Conservation (phyloP, 169 alveolate species). For the Babesia ovis region DNA sequence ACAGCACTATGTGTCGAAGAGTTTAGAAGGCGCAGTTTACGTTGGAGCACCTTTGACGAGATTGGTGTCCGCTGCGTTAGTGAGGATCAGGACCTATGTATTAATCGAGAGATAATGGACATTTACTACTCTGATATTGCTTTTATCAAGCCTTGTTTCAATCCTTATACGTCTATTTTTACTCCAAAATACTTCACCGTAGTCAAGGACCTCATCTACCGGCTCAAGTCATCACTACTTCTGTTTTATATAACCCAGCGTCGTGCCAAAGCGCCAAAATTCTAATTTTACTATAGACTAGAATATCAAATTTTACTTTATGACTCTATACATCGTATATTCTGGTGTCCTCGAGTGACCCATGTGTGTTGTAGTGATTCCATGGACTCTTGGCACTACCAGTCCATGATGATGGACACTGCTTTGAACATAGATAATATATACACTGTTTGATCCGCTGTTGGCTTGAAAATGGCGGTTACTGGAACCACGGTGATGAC, state of each 20-base stretch:
- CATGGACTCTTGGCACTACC: neutral
- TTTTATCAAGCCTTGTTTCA: neutral
- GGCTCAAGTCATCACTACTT: slow-evolving; percentile 17
- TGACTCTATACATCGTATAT: no score
- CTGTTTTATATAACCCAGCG: slow-evolving; percentile 22
- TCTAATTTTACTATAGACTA: no score
- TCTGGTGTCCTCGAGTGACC: no score
- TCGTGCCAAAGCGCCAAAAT: neutral
- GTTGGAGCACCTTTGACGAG: slow-evolving; percentile 31
- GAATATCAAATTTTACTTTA: no score
- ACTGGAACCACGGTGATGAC: slow-evolving; percentile 12
- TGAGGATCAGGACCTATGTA: slow-evolving; percentile 19
- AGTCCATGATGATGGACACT: neutral
- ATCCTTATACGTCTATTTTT: slow-evolving; percentile 48
- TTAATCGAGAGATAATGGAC: slow-evolving; percentile 25
- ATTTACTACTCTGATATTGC: slow-evolving; percentile 26
- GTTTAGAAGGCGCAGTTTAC: slow-evolving; percentile 1
- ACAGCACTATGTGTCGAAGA: slow-evolving; percentile 18
- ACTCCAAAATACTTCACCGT: slow-evolving; percentile 27
- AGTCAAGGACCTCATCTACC: slow-evolving; percentile 36
- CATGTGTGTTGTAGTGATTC: no score
- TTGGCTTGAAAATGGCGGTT: slow-evolving; percentile 15
- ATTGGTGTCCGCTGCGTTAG: slow-evolving; percentile 7
- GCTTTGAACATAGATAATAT: neutral
- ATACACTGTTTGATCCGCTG: neutral